Base-by-base conservation (phyloP, 2,329 filamentous ascomycete genomes). In the Paraphaeosphaeria minitans region DNA sequence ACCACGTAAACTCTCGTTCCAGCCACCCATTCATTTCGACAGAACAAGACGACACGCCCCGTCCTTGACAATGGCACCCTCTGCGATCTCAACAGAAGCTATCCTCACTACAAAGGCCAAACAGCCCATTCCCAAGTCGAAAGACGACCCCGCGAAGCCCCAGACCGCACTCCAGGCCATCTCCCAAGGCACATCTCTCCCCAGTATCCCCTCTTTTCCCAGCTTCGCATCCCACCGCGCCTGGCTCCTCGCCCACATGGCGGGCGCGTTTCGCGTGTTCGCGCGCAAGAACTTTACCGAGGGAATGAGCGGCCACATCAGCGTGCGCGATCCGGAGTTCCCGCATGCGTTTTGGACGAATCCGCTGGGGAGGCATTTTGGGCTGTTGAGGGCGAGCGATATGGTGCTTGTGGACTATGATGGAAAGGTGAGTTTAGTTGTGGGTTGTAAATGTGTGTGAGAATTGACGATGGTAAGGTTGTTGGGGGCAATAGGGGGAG, bases 301-400 rank as follows among this genome's bases (percentile, higher is more conserved):
- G 35, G 89, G 89, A 55, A 89, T 90, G 79, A 81, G 82, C 29
- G 88, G 88, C 0, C 88, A 90, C 73, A 91, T 91, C 63, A 84
- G 80, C 14, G 84, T 90, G 1, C 82, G 87, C 13, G 88, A 91
- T 69, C 87, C 88, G 0, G 86, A 89, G 71, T 79, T 84, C 64
- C 77, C 78, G 0, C 78, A 85, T 59, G 80, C 81, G 14, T 88
- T 89, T 75, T 92, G 89, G 89, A 91, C 89, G 71, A 91, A 85
- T 77, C 88, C 76, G 57, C 77, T 90, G 0, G 87, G 85, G 2
- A 80, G 82, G 14, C 87, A 90, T 71, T 91, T 90, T 68, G 87
- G 82, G 4, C 75, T 88, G 59, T 79, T 91, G 51, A 86, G 84
- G 60, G 86, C 87, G 0, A 83, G 81, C 1, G 88, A 91, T 69